Conservation (phyloP, 2,329 filamentous ascomycete species). For the Bipolaris oryzae region DNA sequence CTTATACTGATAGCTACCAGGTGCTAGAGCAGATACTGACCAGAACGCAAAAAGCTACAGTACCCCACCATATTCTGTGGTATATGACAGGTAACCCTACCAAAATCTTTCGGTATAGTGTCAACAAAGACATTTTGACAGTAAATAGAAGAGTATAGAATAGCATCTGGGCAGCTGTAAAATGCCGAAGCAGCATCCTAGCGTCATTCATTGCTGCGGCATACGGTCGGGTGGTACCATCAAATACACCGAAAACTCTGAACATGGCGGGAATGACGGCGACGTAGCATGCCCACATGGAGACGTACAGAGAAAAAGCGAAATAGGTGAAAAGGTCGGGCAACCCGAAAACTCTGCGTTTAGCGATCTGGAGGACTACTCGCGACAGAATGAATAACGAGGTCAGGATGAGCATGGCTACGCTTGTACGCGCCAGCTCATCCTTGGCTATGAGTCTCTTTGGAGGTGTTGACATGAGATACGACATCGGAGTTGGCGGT, state of each 20-base stretch:
- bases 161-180: slow-evolving; percentile 48
- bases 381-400: slow-evolving; percentile 17
- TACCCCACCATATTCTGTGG: slow-evolving; percentile 46
- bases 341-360: slow-evolving; percentile 18
- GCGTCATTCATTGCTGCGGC: slow-evolving; percentile 37
- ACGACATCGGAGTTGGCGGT: neutral
- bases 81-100: slow-evolving; percentile 32
- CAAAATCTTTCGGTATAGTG: slow-evolving; percentile 45
- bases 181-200: slow-evolving; percentile 39
- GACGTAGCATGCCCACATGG: slow-evolving; percentile 40
- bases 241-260: slow-evolving; percentile 32
- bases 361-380: slow-evolving; percentile 13
- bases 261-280: slow-evolving; percentile 41
- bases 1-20: neutral
- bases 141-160: slow-evolving; percentile 19
- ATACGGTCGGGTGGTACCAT: slow-evolving; percentile 33
- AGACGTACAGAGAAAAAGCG: slow-evolving; percentile 34
- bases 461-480: slow-evolving; percentile 6
- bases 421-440: slow-evolving; percentile 18
- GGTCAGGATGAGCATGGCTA: slow-evolving; percentile 23
- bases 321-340: slow-evolving; percentile 32
- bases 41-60: slow-evolving; percentile 35
- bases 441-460: slow-evolving; percentile 14
- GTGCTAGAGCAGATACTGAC: neutral
- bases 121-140: slow-evolving; percentile 29